Evolutionary conservation across 176 grass and related monocot species (phyloP).

Genomic region (Carex parvula): DNA sequence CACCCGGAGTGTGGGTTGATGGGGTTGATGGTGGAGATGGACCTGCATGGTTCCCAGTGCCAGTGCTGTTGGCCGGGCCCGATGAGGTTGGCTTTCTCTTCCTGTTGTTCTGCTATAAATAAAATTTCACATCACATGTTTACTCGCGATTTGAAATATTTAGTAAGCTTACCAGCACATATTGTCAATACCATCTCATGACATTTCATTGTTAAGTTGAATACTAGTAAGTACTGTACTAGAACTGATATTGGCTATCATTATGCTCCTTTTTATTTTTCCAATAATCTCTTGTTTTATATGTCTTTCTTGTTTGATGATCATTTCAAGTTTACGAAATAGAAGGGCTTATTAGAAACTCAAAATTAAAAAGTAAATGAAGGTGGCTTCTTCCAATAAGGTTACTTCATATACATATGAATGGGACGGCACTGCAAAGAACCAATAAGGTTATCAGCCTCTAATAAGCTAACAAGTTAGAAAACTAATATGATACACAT

Average conservation of each 20-base stretch:
- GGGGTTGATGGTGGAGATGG: constrained; percentile 93
- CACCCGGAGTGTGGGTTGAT: constrained; percentile 77
- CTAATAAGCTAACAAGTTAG: not conserved
- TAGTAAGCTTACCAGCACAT: constrained; percentile 1
- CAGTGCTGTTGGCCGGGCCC: constrained; percentile 82
- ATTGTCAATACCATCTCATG: constrained; percentile 13
- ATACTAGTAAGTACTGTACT: not conserved
- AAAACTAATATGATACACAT: not conserved
- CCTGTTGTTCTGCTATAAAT: constrained; percentile 54
- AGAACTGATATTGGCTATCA: not conserved
- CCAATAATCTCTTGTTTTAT: not conserved
- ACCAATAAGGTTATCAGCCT: not conserved
- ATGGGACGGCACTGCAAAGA: not conserved
- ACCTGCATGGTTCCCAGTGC: constrained; percentile 76
- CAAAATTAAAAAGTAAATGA: not conserved
- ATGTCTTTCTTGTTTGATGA: not conserved
- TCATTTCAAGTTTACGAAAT: not conserved
- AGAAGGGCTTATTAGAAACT: not conserved
- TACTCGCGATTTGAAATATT: constrained; percentile 14
- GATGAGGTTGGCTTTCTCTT: constrained; percentile 89
- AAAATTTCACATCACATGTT: constrained; percentile 22
- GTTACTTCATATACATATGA: not conserved
- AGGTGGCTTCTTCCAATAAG: not conserved
- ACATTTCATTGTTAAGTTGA: not conserved
- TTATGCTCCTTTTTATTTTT: not conserved